Evolutionary conservation across 805 yeast species (phyloP).

Genomic region (Metahyphopichia silvanorum): DNA sequence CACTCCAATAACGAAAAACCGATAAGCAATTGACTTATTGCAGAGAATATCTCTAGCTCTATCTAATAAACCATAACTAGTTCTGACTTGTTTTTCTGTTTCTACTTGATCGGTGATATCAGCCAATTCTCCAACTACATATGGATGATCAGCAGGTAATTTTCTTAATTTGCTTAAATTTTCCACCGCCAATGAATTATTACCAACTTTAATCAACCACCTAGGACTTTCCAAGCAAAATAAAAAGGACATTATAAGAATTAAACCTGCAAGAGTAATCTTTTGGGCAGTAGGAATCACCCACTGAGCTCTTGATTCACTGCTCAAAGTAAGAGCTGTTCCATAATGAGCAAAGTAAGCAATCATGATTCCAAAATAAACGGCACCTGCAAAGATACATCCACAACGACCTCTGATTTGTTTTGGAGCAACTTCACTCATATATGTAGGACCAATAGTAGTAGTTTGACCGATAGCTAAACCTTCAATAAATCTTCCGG

Average conservation of each 20-base stretch:
- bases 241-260: constrained; percentile 37
- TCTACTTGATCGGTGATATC: constrained; percentile 49
- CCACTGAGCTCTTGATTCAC: constrained; percentile 44
- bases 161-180: constrained; percentile 42
- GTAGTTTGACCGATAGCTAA: constrained; percentile 56
- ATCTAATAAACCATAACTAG: constrained; percentile 15
- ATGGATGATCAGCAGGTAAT: constrained; percentile 46
- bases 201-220: constrained; percentile 46
- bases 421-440: constrained; percentile 53
- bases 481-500: constrained; percentile 56
- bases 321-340: constrained; percentile 42
- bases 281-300: constrained; percentile 49
- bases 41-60: constrained; percentile 30
- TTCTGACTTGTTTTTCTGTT: constrained; percentile 28
- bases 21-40: constrained; percentile 41
- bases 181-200: constrained; percentile 36
- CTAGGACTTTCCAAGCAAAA: constrained; percentile 50
- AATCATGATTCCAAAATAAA: constrained; percentile 51
- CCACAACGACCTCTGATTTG: constrained; percentile 50
- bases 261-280: constrained; percentile 45
- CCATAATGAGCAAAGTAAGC: constrained; percentile 52
- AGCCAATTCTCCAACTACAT: constrained; percentile 46
- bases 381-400: constrained; percentile 56
- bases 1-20: constrained; percentile 42
- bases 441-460: constrained; percentile 53